Evolutionary conservation across 345 rosid species (phyloP), one percentile per base, ranked within the genome.

Genomic region (Acer saccharum): DNA sequence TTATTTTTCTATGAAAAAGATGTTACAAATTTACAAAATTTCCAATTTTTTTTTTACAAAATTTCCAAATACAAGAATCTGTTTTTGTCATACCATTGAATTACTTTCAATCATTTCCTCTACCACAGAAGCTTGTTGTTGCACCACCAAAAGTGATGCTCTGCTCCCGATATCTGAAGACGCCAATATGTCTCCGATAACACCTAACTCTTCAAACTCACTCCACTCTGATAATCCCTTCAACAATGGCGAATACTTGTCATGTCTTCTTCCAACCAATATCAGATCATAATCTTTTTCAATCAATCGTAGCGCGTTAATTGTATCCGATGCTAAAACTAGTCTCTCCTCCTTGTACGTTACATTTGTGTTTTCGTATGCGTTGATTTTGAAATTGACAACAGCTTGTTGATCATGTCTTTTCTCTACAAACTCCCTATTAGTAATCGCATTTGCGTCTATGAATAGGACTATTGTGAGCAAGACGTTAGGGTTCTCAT

Each of bases 251-350:
- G 83, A 83, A 64, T 75, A 2, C 7, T 71, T 74, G 57, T 76
- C 83, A 66, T 83, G 91, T 73, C 86, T 79, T 69, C 84, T 84
- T 39, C 91, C 91, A 20, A 76, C 91, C 76, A 86, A 41, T 46
- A 86, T 78, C 58, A 88, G 74, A 54, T 86, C 88, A 73, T 75
- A 84, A 20, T 86, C 79, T 2, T 73, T 66, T 52, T 77, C 81
- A 43, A 79, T 68, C 14, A 32, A 12, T 60, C 78, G 68, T 2
- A 88, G 75, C 44, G 83, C 5, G 18, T 60, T 43, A 25, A 62
- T 2, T 60, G 82, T 80, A 0, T 83, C 82, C 7, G 66, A 48
- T 1, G 81, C 85, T 68, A 68, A 79, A 57, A 17, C 65, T 55
- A 81, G 75, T 21, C 1, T 52, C 27, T 76, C 73, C 70, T 86